These are phyloP conservation scores for Candida broadrunensis DNA, from an alignment of 805 yeast species.

Conservation along the genomic window DNA sequence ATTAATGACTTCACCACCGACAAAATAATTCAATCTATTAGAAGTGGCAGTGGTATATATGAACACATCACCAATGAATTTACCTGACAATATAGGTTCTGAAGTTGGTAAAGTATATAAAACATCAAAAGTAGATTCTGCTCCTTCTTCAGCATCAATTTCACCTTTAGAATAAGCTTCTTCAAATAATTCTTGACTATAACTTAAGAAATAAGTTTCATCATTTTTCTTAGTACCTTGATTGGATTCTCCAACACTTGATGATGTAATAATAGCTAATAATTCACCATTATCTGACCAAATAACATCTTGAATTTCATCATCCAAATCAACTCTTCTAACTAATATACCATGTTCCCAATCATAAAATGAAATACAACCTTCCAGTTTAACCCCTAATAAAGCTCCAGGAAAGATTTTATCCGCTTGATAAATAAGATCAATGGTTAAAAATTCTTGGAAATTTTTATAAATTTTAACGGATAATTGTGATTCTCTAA, in stretches of 20 bases:
- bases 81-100: constrained; percentile 82
- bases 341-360: constrained; percentile 89
- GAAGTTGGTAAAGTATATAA: constrained; percentile 65
- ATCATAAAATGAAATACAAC: constrained; percentile 84
- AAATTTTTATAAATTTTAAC: constrained; percentile 81
- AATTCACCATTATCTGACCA: constrained; percentile 96
- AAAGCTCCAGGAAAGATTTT: constrained; percentile 87
- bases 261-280: constrained; percentile 59
- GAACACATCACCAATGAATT: constrained; percentile 97
- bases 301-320: constrained; percentile 70
- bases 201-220: constrained; percentile 74
- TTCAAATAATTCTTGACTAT: constrained; percentile 62
- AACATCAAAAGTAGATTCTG: constrained; percentile 82
- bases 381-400: constrained; percentile 79
- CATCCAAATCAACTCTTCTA: constrained; percentile 79
- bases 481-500: constrained; percentile 63
- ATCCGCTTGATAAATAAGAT: constrained; percentile 69
- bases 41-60: constrained; percentile 78
- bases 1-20: constrained; percentile 90
- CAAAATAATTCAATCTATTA: constrained; percentile 88
- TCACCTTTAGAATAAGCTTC: constrained; percentile 58
- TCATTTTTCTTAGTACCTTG: constrained; percentile 36
- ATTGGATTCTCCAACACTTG: constrained; percentile 19
- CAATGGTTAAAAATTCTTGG: constrained; percentile 68
- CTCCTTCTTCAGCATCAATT: constrained; percentile 80